Base-by-base conservation (phyloP, 2,329 filamentous ascomycete genomes). In the Phialocephala subalpina region DNA sequence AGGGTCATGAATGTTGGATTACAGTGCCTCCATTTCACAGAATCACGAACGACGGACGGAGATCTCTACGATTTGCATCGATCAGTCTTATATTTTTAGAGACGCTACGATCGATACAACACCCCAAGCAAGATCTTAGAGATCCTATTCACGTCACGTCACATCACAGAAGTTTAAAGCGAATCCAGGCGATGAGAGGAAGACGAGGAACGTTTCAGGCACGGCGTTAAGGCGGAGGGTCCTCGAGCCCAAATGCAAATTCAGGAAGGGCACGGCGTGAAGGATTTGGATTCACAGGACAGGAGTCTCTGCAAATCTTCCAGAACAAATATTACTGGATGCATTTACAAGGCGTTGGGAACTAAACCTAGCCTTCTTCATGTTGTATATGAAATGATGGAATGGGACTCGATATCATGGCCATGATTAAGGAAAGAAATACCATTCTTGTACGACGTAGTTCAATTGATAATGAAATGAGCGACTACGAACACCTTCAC, bases 1-100 rank as follows among this genome's bases (percentile, higher is more conserved):
- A 83, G 14, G 45, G 25, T 36, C 25, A 18, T 29, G 5, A 36
- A 29, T 20, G 9, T 40, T 36, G 22, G 11, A 35, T 18, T 27
- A 47, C 49, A n/a, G 20, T 49, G 20, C 45, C 18, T 53, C 57
- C 18, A 60, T 58, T 60, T 53, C 47, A 59, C 36, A 27, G 40
- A 40, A 36, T 36, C 27, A 49, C 49, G 8, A 58, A n/a, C 29
- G 4, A 33, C 29, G 29, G 61, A 67, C 27, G 52, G 25, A 42
- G 56, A 25, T 55, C 36, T 35, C 45, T 25, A 29, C 59, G n/a
- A 1, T 62, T 49, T 36, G 53, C 59, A 55, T 58, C 62, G 35
- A 60, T 56, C 18, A 29, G 14, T 35, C 42, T 14, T 47, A 57
- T 20, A 47, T 47, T 38, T n/a, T 52, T 27, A 33, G 47, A 49